Percentiles rank a stretch among this genome's conserved stretches.
These are phyloP conservation scores for Coffea canephora DNA, from an alignment of 257 asterid genomes.

Conservation along the genomic window DNA sequence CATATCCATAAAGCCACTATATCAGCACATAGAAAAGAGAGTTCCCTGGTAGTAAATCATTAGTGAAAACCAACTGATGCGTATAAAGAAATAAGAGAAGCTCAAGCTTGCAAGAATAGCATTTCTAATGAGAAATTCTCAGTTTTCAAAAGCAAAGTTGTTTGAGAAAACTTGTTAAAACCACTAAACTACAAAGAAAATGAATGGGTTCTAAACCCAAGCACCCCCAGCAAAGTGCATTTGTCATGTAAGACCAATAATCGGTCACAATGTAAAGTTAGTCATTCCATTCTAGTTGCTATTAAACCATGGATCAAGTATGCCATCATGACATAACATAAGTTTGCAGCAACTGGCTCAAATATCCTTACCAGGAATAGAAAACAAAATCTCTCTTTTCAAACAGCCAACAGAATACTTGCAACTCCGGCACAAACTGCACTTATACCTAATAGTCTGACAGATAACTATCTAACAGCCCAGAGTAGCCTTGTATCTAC, in stretches of 20 bases:
- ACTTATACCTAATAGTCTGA: not conserved
- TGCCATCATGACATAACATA: not conserved
- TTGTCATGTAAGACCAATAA: not conserved
- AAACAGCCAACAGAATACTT: not conserved
- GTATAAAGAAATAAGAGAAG: constrained; percentile 22
- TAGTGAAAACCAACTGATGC: constrained; percentile 79
- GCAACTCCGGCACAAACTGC: not conserved
- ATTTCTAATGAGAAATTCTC: not conserved
- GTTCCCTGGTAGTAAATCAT: constrained; percentile 91
- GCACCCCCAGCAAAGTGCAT: not conserved
- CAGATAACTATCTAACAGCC: not conserved
- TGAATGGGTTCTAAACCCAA: not conserved
- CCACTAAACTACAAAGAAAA: not conserved
- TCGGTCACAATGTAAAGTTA: not conserved
- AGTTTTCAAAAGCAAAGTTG: not conserved
- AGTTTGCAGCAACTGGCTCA: not conserved
- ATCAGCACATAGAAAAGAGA: constrained; percentile 94
- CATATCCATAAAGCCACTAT: constrained; percentile 78
- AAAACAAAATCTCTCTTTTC: not conserved
- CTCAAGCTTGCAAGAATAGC: constrained; percentile 7
- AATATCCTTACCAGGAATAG: not conserved
- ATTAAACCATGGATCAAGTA: not conserved
- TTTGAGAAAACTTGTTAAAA: not conserved
- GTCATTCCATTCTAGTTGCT: not conserved
- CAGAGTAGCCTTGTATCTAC: not conserved